Conservation (phyloP, 331 rosid species). For the Cydonia oblonga region DNA sequence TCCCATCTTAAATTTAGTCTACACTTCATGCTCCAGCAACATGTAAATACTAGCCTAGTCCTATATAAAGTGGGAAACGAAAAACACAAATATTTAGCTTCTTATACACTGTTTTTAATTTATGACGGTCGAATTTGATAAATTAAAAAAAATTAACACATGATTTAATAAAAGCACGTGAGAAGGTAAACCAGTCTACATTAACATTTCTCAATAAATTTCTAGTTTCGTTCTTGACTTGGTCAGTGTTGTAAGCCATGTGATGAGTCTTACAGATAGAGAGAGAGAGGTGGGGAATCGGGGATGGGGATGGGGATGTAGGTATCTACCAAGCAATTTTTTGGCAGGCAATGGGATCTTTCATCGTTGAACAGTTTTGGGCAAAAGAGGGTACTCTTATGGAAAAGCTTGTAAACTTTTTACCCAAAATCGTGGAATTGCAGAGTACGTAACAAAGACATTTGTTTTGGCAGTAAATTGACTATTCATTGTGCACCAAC, state of each 20-base stretch:
- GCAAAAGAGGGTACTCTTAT: neutral
- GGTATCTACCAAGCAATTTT: neutral
- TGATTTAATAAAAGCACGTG: no score
- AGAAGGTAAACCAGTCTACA: rapidly evolving
- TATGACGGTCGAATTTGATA: no score
- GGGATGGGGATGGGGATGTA: neutral
- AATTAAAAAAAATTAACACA: no score
- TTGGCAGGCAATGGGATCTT: neutral
- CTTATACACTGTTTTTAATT: neutral
- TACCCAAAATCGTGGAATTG: neutral
- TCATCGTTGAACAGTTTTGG: neutral
- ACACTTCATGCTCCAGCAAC: neutral
- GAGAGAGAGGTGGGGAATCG: neutral
- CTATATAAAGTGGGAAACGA: neutral
- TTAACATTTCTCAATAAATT: neutral
- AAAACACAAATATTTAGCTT: neutral
- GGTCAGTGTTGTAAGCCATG: neutral
- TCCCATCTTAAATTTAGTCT: neutral
- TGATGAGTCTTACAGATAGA: neutral
- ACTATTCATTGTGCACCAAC: neutral
- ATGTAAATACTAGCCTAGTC: neutral
- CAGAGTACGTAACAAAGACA: neutral
- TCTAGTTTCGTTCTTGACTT: neutral
- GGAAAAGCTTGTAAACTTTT: neutral
- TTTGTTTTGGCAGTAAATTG: neutral